Conservation (phyloP, 129 eudicot species). For the Mikania micrantha region DNA sequence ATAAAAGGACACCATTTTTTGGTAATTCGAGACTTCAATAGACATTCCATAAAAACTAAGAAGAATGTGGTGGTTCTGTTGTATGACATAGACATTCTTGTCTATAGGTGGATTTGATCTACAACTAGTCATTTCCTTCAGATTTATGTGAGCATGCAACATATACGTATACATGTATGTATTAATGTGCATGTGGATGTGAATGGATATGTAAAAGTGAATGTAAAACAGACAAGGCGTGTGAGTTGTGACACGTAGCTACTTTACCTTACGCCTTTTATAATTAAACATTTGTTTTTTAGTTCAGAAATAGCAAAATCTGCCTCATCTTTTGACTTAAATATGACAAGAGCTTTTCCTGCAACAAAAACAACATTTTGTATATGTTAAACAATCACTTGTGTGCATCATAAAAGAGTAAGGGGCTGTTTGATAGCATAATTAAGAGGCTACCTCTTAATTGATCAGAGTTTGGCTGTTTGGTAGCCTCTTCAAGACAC, state of each 20-base stretch:
- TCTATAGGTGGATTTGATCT: too few relatives aligned
- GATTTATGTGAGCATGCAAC: background rate
- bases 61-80: too few relatives aligned
- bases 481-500: too few relatives aligned
- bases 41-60: too few relatives aligned
- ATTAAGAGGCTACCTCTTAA: too few relatives aligned
- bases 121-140: too few relatives aligned
- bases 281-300: slow-evolving; percentile 36
- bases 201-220: background rate
- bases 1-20: too few relatives aligned
- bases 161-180: background rate
- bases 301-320: slow-evolving; percentile 42
- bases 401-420: background rate
- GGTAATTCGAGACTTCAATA: too few relatives aligned
- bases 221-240: background rate
- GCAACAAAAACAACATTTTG: background rate
- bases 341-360: slow-evolving; percentile 57
- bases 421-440: too few relatives aligned
- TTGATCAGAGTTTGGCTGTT: too few relatives aligned
- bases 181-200: background rate
- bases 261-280: slow-evolving; percentile 40
- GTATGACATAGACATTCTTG: too few relatives aligned
- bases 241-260: background rate
- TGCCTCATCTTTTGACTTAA: slow-evolving; percentile 47
- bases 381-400: background rate